A percentile compares a stretch with the other conserved stretches of the same genome.
Evolutionary conservation across 2,329 filamentous ascomycete genomes (phyloP).

Genomic region (Chaetoscypha palmicola): DNA sequence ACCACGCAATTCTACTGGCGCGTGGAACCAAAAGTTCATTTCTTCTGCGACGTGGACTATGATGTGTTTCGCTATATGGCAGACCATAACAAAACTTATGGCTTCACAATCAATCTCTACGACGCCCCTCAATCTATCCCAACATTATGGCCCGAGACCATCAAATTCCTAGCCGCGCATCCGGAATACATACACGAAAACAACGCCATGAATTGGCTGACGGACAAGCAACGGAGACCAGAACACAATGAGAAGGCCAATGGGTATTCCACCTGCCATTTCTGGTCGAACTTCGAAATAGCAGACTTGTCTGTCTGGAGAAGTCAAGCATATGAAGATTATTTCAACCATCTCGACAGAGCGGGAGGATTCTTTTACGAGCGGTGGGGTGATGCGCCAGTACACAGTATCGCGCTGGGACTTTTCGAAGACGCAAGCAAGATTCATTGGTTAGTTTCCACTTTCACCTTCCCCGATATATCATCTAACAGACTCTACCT

Average conservation of each 20-base stretch:
- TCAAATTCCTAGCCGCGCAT: constrained; percentile 81
- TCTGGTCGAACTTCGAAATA: constrained; percentile 99
- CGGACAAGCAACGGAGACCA: constrained; percentile 68
- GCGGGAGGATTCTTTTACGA: constrained; percentile 98
- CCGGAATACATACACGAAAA: constrained; percentile 74
- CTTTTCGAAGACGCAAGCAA: constrained; percentile 85
- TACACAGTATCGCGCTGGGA: constrained; percentile 88
- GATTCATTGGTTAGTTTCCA: constrained; percentile 73
- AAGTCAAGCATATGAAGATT: constrained; percentile 83
- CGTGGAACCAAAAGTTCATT: constrained; percentile 96
- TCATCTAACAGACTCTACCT: constrained; percentile 4
- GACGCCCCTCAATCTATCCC: constrained; percentile 82
- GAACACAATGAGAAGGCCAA: constrained; percentile 75
- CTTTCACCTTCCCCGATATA: background rate
- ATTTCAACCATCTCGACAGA: constrained; percentile 90
- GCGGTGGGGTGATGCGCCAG: constrained; percentile 94
- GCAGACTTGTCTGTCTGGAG: constrained; percentile 90
- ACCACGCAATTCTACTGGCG: constrained; percentile 93
- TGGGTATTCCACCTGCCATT: constrained; percentile 96
- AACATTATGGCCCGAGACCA: constrained; percentile 89
- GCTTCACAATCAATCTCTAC: constrained; percentile 96
- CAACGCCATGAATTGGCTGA: constrained; percentile 83
- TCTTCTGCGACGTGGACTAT: constrained; percentile 98
- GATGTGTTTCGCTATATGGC: constrained; percentile 98
- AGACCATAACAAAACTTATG: constrained; percentile 97